Evolutionary conservation across 2,329 filamentous ascomycete genomes (phyloP).

Genomic region (Torrubiellomyces zombiae): DNA sequence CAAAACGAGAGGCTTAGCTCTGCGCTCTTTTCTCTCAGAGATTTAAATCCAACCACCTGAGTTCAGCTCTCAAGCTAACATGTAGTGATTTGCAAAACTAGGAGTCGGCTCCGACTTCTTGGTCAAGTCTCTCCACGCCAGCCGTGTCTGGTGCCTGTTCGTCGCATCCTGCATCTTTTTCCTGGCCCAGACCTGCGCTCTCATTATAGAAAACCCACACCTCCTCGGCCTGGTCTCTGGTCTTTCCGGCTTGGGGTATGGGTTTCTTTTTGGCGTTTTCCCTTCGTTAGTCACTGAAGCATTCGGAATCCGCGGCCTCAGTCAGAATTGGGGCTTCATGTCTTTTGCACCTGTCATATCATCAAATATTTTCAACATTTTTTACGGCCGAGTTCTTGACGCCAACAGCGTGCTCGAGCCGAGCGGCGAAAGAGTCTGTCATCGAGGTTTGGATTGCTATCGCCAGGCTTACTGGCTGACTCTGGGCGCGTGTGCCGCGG

Average conservation of each 20-base stretch:
- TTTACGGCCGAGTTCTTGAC: conserved; percentile 78
- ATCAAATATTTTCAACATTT: conserved; percentile 82
- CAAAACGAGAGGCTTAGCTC: not conserved
- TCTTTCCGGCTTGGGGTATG: conserved; percentile 77
- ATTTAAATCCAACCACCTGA: not conserved
- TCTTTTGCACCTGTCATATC: conserved; percentile 75
- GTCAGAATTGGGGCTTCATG: conserved; percentile 94
- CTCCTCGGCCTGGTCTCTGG: conserved; percentile 63
- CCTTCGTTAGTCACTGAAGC: conserved; percentile 79
- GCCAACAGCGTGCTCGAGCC: conserved; percentile 52
- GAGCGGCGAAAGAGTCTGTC: conserved; percentile 57
- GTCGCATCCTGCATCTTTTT: conserved; percentile 63
- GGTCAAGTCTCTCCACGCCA: conserved; percentile 63
- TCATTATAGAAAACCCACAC: conserved; percentile 61
- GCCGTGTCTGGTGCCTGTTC: conserved; percentile 82
- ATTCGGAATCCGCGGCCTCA: conserved; percentile 78
- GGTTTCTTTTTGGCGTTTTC: conserved; percentile 85
- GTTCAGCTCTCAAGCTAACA: too few species aligned
- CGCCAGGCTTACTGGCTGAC: conserved; percentile 66
- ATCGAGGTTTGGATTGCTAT: conserved; percentile 68
- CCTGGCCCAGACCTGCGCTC: conserved; percentile 59
- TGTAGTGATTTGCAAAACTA: too few species aligned
- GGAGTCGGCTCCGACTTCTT: conserved; percentile 84
- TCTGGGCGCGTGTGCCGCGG: conserved; percentile 51
- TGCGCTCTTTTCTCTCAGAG: not conserved